Conservation (phyloP, 768 basidiomycete species). For the Suillus fuscotomentosus region DNA sequence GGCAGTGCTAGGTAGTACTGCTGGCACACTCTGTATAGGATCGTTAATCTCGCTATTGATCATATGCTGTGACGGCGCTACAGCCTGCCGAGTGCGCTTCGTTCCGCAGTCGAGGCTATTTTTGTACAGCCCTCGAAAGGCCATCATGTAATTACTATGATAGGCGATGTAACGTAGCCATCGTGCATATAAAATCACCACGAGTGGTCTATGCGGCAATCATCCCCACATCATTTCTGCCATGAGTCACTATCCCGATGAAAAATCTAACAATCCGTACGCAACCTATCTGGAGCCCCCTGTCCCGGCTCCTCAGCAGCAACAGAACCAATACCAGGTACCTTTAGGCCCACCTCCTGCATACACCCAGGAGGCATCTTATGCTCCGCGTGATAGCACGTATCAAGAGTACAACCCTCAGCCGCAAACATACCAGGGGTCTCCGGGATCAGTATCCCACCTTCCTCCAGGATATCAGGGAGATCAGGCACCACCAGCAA, state of each 20-base stretch:
- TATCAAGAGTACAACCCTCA: conserved; percentile 11
- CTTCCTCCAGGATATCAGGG: conserved; percentile 4
- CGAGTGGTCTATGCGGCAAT: background rate
- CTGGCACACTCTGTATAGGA: background rate
- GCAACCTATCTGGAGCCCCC: conserved; percentile 2
- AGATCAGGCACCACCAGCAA: conserved; percentile 8
- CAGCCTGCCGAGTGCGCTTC: background rate
- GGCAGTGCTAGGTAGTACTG: background rate
- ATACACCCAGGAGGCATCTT: background rate
- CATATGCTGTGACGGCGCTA: background rate
- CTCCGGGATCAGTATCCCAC: background rate
- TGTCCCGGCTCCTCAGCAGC: conserved; percentile 2
- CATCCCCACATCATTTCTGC: too few relatives aligned
- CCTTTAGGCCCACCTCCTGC: conserved; percentile 13
- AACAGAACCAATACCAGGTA: conserved; percentile 6
- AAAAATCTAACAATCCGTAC: conserved; percentile 10
- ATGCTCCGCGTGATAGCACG: conserved; percentile 13
- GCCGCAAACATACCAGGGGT: conserved; percentile 7
- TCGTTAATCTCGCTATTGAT: too few relatives aligned
- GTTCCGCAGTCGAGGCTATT: background rate
- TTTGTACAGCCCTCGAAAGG: too few relatives aligned
- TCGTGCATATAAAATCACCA: background rate
- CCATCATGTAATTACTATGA: too few relatives aligned
- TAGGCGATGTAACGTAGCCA: too few relatives aligned
- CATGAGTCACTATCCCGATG: too few relatives aligned